Evolutionary conservation across 495 filamentous ascomycete species (phyloP), one percentile per base, ranked within the genome.

Genomic region (Aspergillus mulundensis): DNA sequence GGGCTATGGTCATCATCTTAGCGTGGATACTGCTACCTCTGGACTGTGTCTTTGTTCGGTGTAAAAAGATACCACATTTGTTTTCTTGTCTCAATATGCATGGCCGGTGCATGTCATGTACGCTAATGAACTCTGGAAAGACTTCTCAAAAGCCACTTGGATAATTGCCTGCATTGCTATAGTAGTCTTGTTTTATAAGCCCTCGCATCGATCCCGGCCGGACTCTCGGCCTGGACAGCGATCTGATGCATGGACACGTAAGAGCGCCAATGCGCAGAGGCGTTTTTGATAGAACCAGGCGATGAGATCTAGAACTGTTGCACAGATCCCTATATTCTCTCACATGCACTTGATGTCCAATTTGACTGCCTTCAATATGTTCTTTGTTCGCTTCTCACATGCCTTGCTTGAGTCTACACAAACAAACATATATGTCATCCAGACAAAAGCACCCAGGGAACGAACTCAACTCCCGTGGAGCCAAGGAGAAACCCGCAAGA

Each of bases 31-130:
- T 57, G 41, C 56, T 32, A 45, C 36, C 47, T 54, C 32, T 59
- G 62, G 63, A 68, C 70, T 50, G 30, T 38, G 30, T 50, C 48
- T 50, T 18, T 50, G 47, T 50, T 50, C 47, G 25, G 47, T 50
- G 69, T 72, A 72, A 67, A 42, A 67, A 69, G 64, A 73, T 70
- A 70, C 70, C 70, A 71, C 58, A 30, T 53, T 60, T 63, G 60
- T 45, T 55, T 28, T 60, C 60, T 41, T 52, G 57, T 60, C 43
- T 32, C 34, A 23, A 34, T 30, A 55, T 57, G 46, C 53, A 57
- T 48, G 50, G 51, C 40, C 24, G 32, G 46, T 43, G 50, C 56
- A 50, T 58, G 51, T 44, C 49, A 56, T 61, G 56, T 61, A 61
- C 41, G 55, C 61, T 59, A 61, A 24, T 50, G 46, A 50, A 47